These are phyloP conservation scores for Penicillium sp. DNA, from an alignment of 2,329 filamentous ascomycete species.

Conservation along the genomic window DNA sequence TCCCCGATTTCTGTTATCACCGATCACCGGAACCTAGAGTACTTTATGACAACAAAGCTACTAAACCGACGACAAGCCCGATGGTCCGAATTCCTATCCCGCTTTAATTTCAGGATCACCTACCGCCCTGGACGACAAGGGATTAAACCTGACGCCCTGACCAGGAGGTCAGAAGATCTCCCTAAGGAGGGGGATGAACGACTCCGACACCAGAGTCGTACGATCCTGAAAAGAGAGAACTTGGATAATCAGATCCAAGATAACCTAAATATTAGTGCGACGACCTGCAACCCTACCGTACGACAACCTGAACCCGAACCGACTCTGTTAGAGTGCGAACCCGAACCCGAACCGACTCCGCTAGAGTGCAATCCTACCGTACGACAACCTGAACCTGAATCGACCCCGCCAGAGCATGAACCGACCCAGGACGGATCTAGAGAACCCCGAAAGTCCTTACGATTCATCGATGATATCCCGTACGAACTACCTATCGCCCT, in stretches of 20 bases:
- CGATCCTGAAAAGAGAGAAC: not conserved
- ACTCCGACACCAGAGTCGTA: not conserved
- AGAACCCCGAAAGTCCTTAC: too few relatives aligned
- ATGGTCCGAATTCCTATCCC: slow-evolving; percentile 6
- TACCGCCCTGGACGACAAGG: slow-evolving; percentile 11
- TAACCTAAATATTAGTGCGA: too few relatives aligned
- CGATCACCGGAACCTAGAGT: slow-evolving; percentile 30
- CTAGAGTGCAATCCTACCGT: too few relatives aligned
- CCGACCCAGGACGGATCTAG: too few relatives aligned
- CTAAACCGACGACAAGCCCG: slow-evolving; percentile 14
- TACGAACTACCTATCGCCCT: too few relatives aligned
- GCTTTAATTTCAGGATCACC: slow-evolving; percentile 15
- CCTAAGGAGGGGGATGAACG: not conserved
- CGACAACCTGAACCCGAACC: too few relatives aligned
- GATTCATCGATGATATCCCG: too few relatives aligned
- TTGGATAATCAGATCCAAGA: not conserved
- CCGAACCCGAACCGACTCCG: too few relatives aligned
- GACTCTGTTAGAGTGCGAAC: too few relatives aligned
- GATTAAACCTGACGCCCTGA: not conserved
- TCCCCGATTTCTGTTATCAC: slow-evolving; percentile 18
- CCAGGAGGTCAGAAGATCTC: not conserved
- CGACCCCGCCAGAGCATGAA: too few relatives aligned
- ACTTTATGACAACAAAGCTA: slow-evolving; percentile 25
- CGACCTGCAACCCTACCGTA: too few relatives aligned
- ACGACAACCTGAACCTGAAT: too few relatives aligned